These are phyloP conservation scores for Populus pruinosa DNA, from an alignment of 345 rosid species.

Conservation along the genomic window DNA sequence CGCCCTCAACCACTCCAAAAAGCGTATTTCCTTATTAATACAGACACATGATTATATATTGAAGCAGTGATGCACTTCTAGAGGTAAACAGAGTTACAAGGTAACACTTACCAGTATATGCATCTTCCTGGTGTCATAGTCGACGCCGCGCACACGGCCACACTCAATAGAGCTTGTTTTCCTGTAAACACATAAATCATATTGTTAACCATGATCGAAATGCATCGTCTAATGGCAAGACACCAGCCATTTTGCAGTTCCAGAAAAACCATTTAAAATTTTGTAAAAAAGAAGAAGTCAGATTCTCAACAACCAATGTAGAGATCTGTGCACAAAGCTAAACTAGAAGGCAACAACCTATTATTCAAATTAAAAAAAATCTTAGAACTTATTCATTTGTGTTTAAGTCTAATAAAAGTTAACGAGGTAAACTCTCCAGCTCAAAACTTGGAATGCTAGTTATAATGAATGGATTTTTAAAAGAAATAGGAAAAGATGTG, in stretches of 20 bases:
- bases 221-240: neutral
- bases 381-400: neutral
- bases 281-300: neutral
- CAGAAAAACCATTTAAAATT: neutral
- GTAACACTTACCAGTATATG: slow-evolving; percentile 60
- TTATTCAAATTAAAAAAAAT: neutral
- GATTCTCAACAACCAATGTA: neutral
- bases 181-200: slow-evolving; percentile 37
- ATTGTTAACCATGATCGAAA: neutral
- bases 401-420: neutral
- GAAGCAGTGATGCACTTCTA: no score
- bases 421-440: neutral
- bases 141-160: slow-evolving; percentile 57
- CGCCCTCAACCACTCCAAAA: neutral
- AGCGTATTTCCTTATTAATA: neutral
- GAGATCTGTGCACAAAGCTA: neutral
- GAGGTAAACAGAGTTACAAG: neutral
- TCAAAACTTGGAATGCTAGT: neutral
- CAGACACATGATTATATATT: neutral
- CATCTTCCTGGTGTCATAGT: slow-evolving; percentile 58
- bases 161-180: slow-evolving; percentile 63
- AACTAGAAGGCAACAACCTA: neutral
- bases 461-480: neutral
- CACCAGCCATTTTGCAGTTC: neutral
- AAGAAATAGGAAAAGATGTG: neutral